phyloP scores from a whole-genome alignment of 495 filamentous ascomycete genomes.

The Aspergillus ostianus region DNA sequence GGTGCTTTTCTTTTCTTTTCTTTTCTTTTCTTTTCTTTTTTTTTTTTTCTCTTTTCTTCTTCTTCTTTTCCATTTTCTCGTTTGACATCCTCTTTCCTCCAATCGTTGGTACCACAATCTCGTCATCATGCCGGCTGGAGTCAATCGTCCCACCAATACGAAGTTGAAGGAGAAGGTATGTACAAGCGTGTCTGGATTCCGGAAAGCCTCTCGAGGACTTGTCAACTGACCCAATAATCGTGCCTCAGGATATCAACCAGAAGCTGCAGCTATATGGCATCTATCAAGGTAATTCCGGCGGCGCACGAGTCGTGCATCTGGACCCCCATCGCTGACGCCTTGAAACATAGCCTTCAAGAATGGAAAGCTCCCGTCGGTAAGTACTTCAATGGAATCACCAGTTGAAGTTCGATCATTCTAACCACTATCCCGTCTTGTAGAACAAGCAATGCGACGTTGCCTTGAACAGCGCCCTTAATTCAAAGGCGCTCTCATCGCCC shows the following conservation, averaged over 20 bases:
- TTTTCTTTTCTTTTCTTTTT: too few species aligned
- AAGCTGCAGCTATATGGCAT: slow-evolving; percentile 97
- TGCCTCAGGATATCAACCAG: slow-evolving; percentile 68
- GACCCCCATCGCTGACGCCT: background rate
- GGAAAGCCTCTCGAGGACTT: background rate
- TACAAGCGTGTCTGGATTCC: background rate
- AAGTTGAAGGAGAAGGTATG: slow-evolving; percentile 57
- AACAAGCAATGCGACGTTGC: slow-evolving; percentile 97
- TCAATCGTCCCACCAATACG: slow-evolving; percentile 65
- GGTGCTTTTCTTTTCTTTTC: background rate
- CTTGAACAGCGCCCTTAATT: slow-evolving; percentile 76
- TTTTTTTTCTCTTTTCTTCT: too few species aligned
- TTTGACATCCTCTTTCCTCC: background rate
- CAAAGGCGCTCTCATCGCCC: slow-evolving; percentile 64
- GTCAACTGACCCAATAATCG: slow-evolving; percentile 20
- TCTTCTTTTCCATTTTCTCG: background rate
- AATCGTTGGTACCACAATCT: slow-evolving; percentile 4
- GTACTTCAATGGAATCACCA: slow-evolving; percentile 28
- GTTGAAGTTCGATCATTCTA: background rate
- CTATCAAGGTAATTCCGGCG: slow-evolving; percentile 62
- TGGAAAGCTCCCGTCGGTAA: slow-evolving; percentile 89
- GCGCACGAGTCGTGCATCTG: background rate
- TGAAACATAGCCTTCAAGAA: slow-evolving; percentile 70
- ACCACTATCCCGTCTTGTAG: slow-evolving; percentile 21
- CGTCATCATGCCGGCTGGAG: slow-evolving; percentile 42